Base-by-base conservation (phyloP, 495 filamentous ascomycete species). In the Penicillium roqueforti region DNA sequence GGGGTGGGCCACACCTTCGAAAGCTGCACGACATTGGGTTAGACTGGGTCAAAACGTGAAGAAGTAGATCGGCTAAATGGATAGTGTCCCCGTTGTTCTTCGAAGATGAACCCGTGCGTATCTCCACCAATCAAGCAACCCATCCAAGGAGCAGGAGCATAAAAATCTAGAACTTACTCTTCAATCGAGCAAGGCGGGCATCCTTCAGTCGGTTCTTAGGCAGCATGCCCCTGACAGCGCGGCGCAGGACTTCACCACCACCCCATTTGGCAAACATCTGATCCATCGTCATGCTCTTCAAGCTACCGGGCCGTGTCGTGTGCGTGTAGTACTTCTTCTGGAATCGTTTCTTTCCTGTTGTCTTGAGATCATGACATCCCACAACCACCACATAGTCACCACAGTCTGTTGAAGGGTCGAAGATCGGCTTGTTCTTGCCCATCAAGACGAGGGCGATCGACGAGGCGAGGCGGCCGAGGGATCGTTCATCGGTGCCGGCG, bases 401-500 rank as follows among this genome's bases (percentile, higher is more conserved):
- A 80, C 95, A 97, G 80, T 98, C 93, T 51, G 93, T 96, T 54
- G 86, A 83, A 18, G 90, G 95, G 70, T 97, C 89, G 74, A 85
- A 98, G 75, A 96, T 97, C 13, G 93, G 93, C 74, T 99, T 99
- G 80, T 97, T 86, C 80, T 99, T 99, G 72, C 93, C 93, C 93
- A 97, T 97, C 22, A 99, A 85, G 54, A 87, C 78, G 55, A 87
- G 80, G 60, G 93, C 92, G 71, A 99, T 97, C 51, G 85, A 86
- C 42, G 88, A 89, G 47, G 93, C 93, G 28, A 99, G 80, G 14
- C 93, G 91, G 51, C 93, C 93, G 25, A 97, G 86, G 34, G 72
- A 71, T 41, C 70, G 69, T 34, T 66, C 50, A 54, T 75, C 68
- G 16, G 72, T 58, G 76, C 88, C 74, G 77, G 97, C 80, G 78